Evolutionary conservation across 306 rosid genomes (phyloP).

Genomic region (Arachis hypogaea): DNA sequence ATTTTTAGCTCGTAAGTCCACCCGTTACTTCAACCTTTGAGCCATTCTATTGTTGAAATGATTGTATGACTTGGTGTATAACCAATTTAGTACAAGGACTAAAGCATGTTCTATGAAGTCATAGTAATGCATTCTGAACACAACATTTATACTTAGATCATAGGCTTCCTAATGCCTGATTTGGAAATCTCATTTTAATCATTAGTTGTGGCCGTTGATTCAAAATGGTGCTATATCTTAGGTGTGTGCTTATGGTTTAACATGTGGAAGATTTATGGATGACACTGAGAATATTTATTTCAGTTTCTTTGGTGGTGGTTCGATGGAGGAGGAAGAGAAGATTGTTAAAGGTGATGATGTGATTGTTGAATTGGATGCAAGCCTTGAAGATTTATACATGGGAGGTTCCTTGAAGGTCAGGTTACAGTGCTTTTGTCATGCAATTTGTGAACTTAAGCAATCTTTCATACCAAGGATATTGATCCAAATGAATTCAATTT

Average conservation of each 20-base stretch:
- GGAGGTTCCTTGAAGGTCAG: constrained; percentile 94
- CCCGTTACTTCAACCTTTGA: not conserved
- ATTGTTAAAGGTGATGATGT: constrained; percentile 88
- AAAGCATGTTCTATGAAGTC: not conserved
- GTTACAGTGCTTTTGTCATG: constrained; percentile 16
- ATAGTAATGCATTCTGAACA: not conserved
- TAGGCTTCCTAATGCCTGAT: too few species aligned
- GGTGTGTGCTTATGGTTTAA: constrained; percentile 3
- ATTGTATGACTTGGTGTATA: too few species aligned
- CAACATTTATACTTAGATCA: constrained; percentile 17
- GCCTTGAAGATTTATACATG: constrained; percentile 90
- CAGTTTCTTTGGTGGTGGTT: constrained; percentile 89
- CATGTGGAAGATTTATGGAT: constrained; percentile 13
- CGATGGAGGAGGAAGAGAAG: constrained; percentile 83
- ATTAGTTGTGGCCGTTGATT: constrained; percentile 23
- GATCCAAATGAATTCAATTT: not conserved
- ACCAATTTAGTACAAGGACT: not conserved
- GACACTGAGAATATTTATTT: constrained; percentile 32
- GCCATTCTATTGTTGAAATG: too few species aligned
- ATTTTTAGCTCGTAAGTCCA: constrained; percentile 76
- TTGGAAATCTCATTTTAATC: not conserved
- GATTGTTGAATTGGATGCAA: constrained; percentile 78
- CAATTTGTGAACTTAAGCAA: constrained; percentile 8
- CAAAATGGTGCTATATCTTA: not conserved
- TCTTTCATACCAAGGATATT: constrained; percentile 19